phyloP scores from a whole-genome alignment of 108 stramenopile genomes.

The Cyclotella choctawhatcheeana region DNA sequence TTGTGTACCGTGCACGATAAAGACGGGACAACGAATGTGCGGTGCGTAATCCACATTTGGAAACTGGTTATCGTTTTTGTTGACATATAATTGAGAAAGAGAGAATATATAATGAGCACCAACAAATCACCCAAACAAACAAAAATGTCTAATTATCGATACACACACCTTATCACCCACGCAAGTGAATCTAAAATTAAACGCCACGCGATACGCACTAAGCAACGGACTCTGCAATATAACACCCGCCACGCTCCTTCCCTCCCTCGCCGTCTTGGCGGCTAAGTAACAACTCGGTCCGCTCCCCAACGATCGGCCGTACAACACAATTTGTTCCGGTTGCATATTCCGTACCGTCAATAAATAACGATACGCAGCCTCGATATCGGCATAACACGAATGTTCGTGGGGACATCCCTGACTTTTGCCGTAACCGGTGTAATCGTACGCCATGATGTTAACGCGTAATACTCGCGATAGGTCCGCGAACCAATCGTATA shows the following conservation, averaged over 20 bases:
- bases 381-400: slow-evolving; percentile 91
- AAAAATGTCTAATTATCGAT: too few species aligned
- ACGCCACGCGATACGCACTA: slow-evolving; percentile 89
- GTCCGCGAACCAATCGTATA: slow-evolving; percentile 94
- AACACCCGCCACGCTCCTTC: slow-evolving; percentile 82
- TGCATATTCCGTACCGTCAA: slow-evolving; percentile 69
- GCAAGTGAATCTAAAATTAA: slow-evolving; percentile 91
- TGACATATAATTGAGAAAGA: background rate
- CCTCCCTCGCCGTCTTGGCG: slow-evolving; percentile 77
- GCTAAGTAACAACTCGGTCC: slow-evolving; percentile 97
- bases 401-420: slow-evolving; percentile 78
- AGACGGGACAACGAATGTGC: slow-evolving; percentile 86
- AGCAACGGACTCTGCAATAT: slow-evolving; percentile 86
- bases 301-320: slow-evolving; percentile 87
- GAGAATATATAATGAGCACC: background rate
- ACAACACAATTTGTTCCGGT: slow-evolving; percentile 92
- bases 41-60: slow-evolving; percentile 93
- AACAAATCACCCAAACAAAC: background rate
- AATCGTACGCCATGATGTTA: slow-evolving; percentile 97
- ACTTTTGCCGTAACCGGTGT: slow-evolving; percentile 91
- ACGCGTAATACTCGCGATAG: slow-evolving; percentile 86
- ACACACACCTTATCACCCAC: slow-evolving; percentile 69
- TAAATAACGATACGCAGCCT: slow-evolving; percentile 93
- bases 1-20: slow-evolving; percentile 93
- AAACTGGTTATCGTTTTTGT: slow-evolving; percentile 51